Evolutionary conservation across 352 stramenopile genomes (phyloP).

Genomic region (Globisporangium acanthophoron): DNA sequence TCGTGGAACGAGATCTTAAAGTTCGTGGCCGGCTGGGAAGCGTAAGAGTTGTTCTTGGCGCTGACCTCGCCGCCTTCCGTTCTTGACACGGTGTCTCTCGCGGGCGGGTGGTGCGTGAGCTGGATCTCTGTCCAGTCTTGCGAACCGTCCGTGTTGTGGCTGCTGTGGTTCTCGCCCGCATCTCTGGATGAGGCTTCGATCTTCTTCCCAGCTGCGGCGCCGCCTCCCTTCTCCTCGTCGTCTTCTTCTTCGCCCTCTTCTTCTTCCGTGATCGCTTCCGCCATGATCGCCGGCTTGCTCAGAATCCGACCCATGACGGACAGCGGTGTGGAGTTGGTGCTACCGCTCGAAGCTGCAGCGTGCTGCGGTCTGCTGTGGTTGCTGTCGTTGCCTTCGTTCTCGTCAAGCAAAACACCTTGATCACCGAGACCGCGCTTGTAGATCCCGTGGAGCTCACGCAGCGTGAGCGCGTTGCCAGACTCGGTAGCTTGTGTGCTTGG

Average conservation of each 20-base stretch:
- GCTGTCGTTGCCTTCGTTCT: constrained; percentile 14
- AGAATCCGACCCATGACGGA: constrained; percentile 45
- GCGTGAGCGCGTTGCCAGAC: constrained; percentile 27
- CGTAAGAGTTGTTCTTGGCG: constrained; percentile 28
- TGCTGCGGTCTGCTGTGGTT: neutral
- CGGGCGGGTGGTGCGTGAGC: constrained; percentile 1
- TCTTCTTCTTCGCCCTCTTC: constrained; percentile 18
- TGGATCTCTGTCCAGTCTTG: neutral
- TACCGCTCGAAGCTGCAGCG: neutral
- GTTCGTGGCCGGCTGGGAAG: neutral
- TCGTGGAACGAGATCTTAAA: constrained; percentile 41
- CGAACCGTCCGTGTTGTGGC: neutral
- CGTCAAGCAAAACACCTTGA: constrained; percentile 52
- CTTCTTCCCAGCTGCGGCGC: neutral
- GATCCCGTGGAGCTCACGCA: constrained; percentile 70
- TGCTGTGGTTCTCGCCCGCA: constrained; percentile 3
- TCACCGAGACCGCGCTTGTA: constrained; percentile 79
- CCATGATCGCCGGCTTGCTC: constrained; percentile 25
- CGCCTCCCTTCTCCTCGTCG: constrained; percentile 7
- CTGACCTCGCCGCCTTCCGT: neutral
- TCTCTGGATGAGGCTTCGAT: neutral
- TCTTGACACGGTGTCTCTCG: constrained; percentile 11
- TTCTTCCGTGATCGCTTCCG: constrained; percentile 38
- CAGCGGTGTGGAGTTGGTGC: constrained; percentile 4
- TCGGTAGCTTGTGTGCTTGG: neutral